A percentile compares a stretch with the other conserved stretches of the same genome.
Evolutionary conservation across 1,284 basidiomycete species (phyloP).

Genomic region (Pyrrhoderma lamaoense): DNA sequence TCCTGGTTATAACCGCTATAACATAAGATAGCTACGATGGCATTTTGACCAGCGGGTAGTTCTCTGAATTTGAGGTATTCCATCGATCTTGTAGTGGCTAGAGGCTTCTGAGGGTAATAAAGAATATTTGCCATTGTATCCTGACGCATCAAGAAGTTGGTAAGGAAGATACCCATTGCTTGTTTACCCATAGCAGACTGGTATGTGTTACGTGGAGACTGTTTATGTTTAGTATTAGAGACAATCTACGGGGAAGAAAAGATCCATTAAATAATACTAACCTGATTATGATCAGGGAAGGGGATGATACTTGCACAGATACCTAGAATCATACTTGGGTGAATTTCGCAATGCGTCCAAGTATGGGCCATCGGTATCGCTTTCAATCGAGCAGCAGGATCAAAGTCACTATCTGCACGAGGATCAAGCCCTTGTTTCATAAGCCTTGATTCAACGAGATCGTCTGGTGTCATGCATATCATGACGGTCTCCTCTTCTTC

Average conservation of each 20-base stretch:
- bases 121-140: constrained; percentile 99
- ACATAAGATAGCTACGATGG: constrained; percentile 96
- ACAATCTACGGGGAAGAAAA: background rate
- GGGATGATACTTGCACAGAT: constrained; percentile 99
- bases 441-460: constrained; percentile 79
- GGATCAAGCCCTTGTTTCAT: constrained; percentile 58
- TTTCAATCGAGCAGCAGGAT: constrained; percentile 85
- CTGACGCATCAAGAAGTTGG: constrained; percentile 96
- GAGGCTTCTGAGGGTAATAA: constrained; percentile 98
- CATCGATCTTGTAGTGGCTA: constrained; percentile 98
- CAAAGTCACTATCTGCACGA: constrained; percentile 61
- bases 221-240: constrained; percentile 21
- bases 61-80: constrained; percentile 98
- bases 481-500: constrained; percentile 99
- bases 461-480: constrained; percentile 98
- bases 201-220: constrained; percentile 99
- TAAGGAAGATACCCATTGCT: constrained; percentile 98
- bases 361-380: constrained; percentile 76
- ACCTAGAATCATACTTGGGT: constrained; percentile 98
- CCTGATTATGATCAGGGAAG: constrained; percentile 99
- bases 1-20: constrained; percentile 99
- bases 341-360: constrained; percentile 99
- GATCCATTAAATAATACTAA: constrained; percentile 30
- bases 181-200: constrained; percentile 99
- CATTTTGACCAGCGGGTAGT: constrained; percentile 96